Evolutionary conservation across 371 early-diverging fungal genomes (phyloP), one percentile per base, ranked within the genome.

Genomic region (Mortierella sp.): DNA sequence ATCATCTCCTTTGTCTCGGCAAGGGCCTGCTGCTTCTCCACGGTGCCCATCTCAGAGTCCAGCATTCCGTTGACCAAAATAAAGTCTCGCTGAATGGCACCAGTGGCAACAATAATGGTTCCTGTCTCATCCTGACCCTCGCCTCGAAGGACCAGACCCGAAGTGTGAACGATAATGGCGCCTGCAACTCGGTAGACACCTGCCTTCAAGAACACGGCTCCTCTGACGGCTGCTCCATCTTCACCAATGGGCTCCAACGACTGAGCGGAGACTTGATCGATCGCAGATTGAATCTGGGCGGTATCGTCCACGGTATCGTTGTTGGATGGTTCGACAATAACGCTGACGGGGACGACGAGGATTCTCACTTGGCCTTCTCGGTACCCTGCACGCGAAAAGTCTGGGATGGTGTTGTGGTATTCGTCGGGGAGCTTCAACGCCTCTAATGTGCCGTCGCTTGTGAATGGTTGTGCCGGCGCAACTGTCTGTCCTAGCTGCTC

Each of bases 311-410:
- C 31, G 5, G 16, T 37, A 19, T 40, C 46, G 16, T 74, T 21
- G 14, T 24, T 40, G 46, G 79, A 79, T 3, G 79, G 75, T 21
- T 75, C 53, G 44, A 81, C 28, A 34, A 73, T 69, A 21, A 69
- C 50, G 19, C 72, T 53, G 28, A 79, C 73, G 19, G 78, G 78
- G 21, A 79, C 78, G 28, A 26, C 9, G 5, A 78, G 81, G 11
- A 81, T 46, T 5, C 48, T 34, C 31, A 73, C 76, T 40, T 78
- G 69, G 34, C 81, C 81, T 43, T 78, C 55, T 37, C 78, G 75
- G 53, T 81, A 81, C 11, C 81, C 81, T 34, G 78, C 81, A n/a
- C 69, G 26, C 4, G 81, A 81, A 69, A 81, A 81, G 48, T 81
- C 81, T 6, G 79, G 81, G 44, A 81, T 81, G 31, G 44, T 69